Percentiles rank a stretch among this genome's conserved stretches.
Conservation (phyloP, 305 asterid genomes). For the Rubia balearica region DNA sequence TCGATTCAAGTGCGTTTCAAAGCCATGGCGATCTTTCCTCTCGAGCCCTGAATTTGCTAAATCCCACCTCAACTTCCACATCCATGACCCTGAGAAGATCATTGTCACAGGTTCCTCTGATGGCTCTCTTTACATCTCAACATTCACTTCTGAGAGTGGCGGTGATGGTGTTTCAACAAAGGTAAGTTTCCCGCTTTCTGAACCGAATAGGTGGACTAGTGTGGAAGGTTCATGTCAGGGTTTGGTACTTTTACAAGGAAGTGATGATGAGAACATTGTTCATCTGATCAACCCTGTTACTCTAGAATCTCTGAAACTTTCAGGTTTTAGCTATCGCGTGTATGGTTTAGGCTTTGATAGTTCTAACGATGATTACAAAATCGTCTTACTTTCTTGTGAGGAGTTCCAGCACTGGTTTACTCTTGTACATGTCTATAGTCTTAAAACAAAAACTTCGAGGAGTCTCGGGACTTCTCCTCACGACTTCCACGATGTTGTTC, state of each 20-base stretch:
- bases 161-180: neutral
- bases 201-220: neutral
- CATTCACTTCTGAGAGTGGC: slow-evolving; percentile 1
- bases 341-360: neutral
- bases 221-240: slow-evolving; percentile 42
- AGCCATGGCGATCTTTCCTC: slow-evolving; percentile 27
- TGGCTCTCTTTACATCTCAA: slow-evolving; percentile 15
- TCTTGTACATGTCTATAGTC: neutral
- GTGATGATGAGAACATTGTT: neutral
- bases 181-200: neutral
- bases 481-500: neutral
- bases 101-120: slow-evolving; percentile 14
- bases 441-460: neutral
- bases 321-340: slow-evolving; percentile 7
- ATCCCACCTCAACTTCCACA: slow-evolving; percentile 18
- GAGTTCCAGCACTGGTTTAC: slow-evolving; percentile 13
- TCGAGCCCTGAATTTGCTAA: slow-evolving; percentile 25
- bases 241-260: slow-evolving; percentile 18
- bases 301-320: slow-evolving; percentile 7
- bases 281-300: slow-evolving; percentile 36
- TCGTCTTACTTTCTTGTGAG: neutral
- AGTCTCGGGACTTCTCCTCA: neutral
- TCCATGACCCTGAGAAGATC: slow-evolving; percentile 18
- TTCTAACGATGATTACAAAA: neutral
- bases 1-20: slow-evolving; percentile 34